Percentiles rank a stretch among this genome's conserved stretches.
phyloP scores from a whole-genome alignment of 805 yeast species.

The Kodamaea laetipori region DNA sequence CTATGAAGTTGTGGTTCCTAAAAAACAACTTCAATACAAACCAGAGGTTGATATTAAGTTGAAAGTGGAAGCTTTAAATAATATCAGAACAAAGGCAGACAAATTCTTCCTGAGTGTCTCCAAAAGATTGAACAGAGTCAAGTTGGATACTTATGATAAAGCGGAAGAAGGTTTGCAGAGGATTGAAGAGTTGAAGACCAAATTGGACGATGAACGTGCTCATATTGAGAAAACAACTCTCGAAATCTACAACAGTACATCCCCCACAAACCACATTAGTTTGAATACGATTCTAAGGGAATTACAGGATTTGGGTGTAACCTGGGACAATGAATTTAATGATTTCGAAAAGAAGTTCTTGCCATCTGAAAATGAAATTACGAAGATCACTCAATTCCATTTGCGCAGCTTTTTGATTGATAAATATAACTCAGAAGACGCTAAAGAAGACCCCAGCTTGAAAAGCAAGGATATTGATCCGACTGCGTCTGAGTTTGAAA shows the following conservation, averaged over 20 bases:
- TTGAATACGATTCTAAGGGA: constrained; percentile 69
- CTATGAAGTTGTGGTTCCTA: constrained; percentile 80
- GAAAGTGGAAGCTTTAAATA: constrained; percentile 62
- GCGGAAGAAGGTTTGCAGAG: constrained; percentile 65
- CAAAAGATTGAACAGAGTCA: constrained; percentile 73
- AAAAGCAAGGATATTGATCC: background rate
- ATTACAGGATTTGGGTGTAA: constrained; percentile 78
- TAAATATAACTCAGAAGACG: constrained; percentile 26
- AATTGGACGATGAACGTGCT: constrained; percentile 53
- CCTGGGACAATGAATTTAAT: constrained; percentile 83
- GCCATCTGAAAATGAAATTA: constrained; percentile 92
- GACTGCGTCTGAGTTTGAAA: background rate
- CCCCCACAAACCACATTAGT: constrained; percentile 66
- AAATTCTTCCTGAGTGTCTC: constrained; percentile 73
- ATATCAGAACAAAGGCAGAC: constrained; percentile 53
- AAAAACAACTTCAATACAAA: constrained; percentile 67
- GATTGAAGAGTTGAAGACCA: constrained; percentile 57
- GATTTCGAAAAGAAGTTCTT: constrained; percentile 76
- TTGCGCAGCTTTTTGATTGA: constrained; percentile 72
- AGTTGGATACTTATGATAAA: constrained; percentile 68
- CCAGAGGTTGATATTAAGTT: constrained; percentile 68
- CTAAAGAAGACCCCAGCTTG: background rate
- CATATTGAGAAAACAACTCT: constrained; percentile 49
- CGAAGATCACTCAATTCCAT: constrained; percentile 86
- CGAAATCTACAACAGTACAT: constrained; percentile 53